phyloP scores from a whole-genome alignment of 208 protist genomes.

The Trypanosomatidae sp. region DNA sequence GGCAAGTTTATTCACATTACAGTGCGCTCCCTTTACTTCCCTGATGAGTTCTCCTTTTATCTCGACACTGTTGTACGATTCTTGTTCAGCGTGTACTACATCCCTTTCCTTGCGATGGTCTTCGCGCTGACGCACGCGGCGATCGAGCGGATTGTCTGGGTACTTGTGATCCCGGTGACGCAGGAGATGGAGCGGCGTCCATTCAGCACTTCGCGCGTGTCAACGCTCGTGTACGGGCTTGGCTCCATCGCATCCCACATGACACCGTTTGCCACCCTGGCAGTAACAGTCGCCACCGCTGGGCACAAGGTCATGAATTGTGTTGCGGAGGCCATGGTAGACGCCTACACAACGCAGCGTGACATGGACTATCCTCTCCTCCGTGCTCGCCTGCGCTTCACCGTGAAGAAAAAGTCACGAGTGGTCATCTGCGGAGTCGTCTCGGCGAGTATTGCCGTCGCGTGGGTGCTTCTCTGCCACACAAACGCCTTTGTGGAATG shows the following conservation, averaged over 20 bases:
- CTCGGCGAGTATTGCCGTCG: slow-evolving; percentile 26
- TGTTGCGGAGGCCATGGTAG: slow-evolving; percentile 73
- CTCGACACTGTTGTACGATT: slow-evolving; percentile 59
- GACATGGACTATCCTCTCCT: slow-evolving; percentile 79
- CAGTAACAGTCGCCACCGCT: slow-evolving; percentile 53
- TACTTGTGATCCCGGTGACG: slow-evolving; percentile 76
- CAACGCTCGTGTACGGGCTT: slow-evolving; percentile 57
- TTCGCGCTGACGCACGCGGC: slow-evolving; percentile 78
- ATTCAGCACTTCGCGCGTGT: slow-evolving; percentile 54
- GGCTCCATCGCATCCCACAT: slow-evolving; percentile 56
- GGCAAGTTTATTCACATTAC: slow-evolving; percentile 37
- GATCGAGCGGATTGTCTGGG: slow-evolving; percentile 83
- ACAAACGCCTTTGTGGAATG: slow-evolving; percentile 49
- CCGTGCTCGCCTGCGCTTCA: slow-evolving; percentile 50
- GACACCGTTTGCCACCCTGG: slow-evolving; percentile 65
- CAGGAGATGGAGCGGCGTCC: slow-evolving; percentile 76
- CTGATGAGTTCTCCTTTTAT: slow-evolving; percentile 72
- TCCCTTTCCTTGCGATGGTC: slow-evolving; percentile 61
- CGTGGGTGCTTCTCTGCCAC: slow-evolving; percentile 39
- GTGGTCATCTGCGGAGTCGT: slow-evolving; percentile 44
- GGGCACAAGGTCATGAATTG: slow-evolving; percentile 82
- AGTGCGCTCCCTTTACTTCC: slow-evolving; percentile 70
- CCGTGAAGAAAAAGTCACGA: slow-evolving; percentile 47
- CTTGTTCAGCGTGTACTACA: slow-evolving; percentile 76
- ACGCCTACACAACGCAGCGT: slow-evolving; percentile 59